Conservation (phyloP, 2,329 filamentous ascomycete genomes). For the Ramularia endophylla region DNA sequence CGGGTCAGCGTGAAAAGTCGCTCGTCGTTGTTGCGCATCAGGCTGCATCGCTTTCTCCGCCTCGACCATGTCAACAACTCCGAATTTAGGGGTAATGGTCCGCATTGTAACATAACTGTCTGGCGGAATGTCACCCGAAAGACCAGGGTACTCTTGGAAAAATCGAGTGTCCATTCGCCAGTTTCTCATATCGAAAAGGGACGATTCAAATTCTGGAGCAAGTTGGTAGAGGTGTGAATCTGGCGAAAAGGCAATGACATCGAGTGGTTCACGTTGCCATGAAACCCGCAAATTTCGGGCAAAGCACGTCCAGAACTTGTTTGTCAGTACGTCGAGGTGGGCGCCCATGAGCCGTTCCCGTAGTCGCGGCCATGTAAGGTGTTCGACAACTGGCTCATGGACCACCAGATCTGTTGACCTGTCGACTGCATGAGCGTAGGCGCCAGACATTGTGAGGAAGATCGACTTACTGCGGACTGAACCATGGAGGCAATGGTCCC, state of each 20-base stretch:
- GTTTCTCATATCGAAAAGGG: constrained; percentile 16
- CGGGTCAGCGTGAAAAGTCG: constrained; percentile 4
- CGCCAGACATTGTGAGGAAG: not conserved
- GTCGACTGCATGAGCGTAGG: constrained; percentile 5
- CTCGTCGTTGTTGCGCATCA: constrained; percentile 8
- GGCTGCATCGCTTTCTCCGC: constrained; percentile 1
- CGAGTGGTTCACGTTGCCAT: constrained; percentile 17
- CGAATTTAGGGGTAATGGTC: constrained; percentile 15
- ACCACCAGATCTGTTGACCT: constrained; percentile 18
- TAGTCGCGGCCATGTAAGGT: constrained; percentile 17
- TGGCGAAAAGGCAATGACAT: constrained; percentile 11
- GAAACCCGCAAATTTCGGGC: constrained; percentile 15
- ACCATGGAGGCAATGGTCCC: constrained; percentile 19
- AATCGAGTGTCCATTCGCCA: constrained; percentile 21
- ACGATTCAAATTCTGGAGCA: constrained; percentile 12
- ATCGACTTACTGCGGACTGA: constrained; percentile 15
- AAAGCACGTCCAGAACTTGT: constrained; percentile 18
- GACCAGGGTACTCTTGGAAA: constrained; percentile 17
- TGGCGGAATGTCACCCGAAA: constrained; percentile 17
- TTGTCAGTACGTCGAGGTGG: constrained; percentile 12
- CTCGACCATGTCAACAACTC: constrained; percentile 5
- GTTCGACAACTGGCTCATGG: constrained; percentile 20
- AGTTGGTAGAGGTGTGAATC: constrained; percentile 15
- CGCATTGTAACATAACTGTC: constrained; percentile 18
- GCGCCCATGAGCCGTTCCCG: constrained; percentile 16